These are phyloP conservation scores for Taiozyma onychis DNA, from an alignment of 1,139 yeast genomes.

Conservation along the genomic window DNA sequence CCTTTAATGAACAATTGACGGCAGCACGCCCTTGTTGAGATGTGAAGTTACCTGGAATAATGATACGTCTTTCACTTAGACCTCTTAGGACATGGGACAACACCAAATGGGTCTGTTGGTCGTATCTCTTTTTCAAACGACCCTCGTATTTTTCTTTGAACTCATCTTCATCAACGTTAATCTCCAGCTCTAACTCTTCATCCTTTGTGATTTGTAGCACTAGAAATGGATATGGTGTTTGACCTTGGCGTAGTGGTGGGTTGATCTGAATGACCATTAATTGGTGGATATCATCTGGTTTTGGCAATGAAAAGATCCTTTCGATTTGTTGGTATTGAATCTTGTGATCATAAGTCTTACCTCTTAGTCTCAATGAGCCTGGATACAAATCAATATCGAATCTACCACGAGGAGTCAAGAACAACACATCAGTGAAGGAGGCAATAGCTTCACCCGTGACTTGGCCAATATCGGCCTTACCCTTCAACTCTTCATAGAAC, in stretches of 20 bases:
- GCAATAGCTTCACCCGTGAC: slow-evolving; percentile 97
- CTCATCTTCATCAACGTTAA: slow-evolving; percentile 80
- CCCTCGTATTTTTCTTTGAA: slow-evolving; percentile 73
- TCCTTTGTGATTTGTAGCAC: slow-evolving; percentile 85
- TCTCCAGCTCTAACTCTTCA: slow-evolving; percentile 87
- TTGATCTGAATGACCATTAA: slow-evolving; percentile 84
- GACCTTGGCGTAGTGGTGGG: slow-evolving; percentile 94
- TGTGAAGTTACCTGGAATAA: slow-evolving; percentile 80
- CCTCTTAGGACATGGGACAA: slow-evolving; percentile 89
- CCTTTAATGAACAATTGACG: slow-evolving; percentile 86
- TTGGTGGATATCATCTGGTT: slow-evolving; percentile 91
- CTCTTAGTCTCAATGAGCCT: slow-evolving; percentile 83
- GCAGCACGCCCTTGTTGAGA: slow-evolving; percentile 77
- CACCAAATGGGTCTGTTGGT: slow-evolving; percentile 85
- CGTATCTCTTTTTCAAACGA: slow-evolving; percentile 64
- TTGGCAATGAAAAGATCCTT: slow-evolving; percentile 85
- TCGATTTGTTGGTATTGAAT: slow-evolving; percentile 88
- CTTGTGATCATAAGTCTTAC: slow-evolving; percentile 97
- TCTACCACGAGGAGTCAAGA: slow-evolving; percentile 97
- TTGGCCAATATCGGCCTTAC: slow-evolving; percentile 93
- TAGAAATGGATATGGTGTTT: slow-evolving; percentile 90
- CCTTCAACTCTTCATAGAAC: slow-evolving; percentile 87
- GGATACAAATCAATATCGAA: slow-evolving; percentile 95
- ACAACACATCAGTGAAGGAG: slow-evolving; percentile 83
- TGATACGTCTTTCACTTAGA: slow-evolving; percentile 77